These are phyloP conservation scores for Eudorina sp. DNA, from an alignment of 139 green algal species.

Conservation along the genomic window DNA sequence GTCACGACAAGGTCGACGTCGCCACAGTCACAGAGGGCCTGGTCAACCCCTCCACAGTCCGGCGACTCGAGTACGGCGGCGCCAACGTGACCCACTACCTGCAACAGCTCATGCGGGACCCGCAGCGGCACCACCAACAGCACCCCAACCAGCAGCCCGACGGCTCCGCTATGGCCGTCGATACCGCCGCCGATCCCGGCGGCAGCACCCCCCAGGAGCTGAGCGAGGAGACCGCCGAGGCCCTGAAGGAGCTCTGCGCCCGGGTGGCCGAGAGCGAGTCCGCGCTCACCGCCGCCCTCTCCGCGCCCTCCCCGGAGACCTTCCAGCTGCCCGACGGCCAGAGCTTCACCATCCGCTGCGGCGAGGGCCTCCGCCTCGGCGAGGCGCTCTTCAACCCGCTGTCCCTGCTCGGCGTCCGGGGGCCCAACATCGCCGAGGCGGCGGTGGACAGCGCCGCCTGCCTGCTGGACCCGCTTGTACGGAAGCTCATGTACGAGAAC, in stretches of 20 bases:
- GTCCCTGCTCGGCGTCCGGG: constrained; percentile 53
- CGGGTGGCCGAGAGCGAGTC: neutral
- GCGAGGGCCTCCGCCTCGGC: constrained; percentile 41
- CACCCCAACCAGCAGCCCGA: neutral
- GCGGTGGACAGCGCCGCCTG: constrained; percentile 33
- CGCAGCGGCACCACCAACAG: neutral
- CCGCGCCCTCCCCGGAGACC: neutral
- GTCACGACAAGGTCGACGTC: constrained; percentile 84
- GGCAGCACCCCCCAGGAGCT: neutral
- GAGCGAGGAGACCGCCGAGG: constrained; percentile 15
- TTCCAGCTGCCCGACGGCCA: constrained; percentile 68
- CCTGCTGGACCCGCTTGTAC: constrained; percentile 34
- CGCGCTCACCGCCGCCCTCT: neutral
- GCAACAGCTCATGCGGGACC: constrained; percentile 10
- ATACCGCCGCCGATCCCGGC: neutral
- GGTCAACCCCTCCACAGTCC: constrained; percentile 58
- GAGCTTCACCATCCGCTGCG: constrained; percentile 39
- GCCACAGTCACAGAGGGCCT: constrained; percentile 84
- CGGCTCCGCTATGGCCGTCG: neutral
- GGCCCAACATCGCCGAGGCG: constrained; percentile 51
- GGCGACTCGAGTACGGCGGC: constrained; percentile 74
- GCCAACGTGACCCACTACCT: constrained; percentile 68
- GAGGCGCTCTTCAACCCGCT: constrained; percentile 71
- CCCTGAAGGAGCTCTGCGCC: constrained; percentile 46
- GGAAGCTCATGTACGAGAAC: constrained; percentile 63